Evolutionary conservation across 1,139 yeast genomes (phyloP).

Genomic region (Torulaspora pretoriensis): DNA sequence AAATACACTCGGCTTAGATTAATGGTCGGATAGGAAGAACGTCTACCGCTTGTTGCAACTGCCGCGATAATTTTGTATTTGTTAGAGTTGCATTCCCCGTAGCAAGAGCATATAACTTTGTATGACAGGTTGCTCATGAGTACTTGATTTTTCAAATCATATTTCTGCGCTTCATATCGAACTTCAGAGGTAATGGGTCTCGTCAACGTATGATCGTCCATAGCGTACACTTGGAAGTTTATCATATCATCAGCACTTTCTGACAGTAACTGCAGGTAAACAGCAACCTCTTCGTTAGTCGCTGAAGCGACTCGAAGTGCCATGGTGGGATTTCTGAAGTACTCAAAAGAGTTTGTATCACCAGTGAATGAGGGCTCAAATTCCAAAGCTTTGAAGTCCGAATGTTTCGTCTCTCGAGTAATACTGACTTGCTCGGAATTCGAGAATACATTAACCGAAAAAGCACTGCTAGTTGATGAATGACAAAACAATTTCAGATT

Average conservation of each 20-base stretch:
- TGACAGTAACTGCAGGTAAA: conserved; percentile 46
- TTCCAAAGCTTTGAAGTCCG: background rate
- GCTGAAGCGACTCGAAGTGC: conserved; percentile 32
- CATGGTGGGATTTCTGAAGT: conserved; percentile 62
- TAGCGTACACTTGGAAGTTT: conserved; percentile 36
- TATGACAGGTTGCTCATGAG: conserved; percentile 42
- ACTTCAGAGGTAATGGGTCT: conserved; percentile 37
- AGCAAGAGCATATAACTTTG: conserved; percentile 35
- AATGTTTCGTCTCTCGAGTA: conserved; percentile 26
- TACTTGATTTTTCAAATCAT: conserved; percentile 32
- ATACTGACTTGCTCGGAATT: conserved; percentile 33
- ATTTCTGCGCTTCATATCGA: conserved; percentile 36
- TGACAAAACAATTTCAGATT: conserved; percentile 29
- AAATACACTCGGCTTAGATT: conserved; percentile 12
- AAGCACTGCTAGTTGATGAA: conserved; percentile 23
- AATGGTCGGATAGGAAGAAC: background rate
- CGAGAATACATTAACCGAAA: conserved; percentile 31
- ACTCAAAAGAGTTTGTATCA: conserved; percentile 33
- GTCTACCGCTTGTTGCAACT: background rate
- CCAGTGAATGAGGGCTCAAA: conserved; percentile 1
- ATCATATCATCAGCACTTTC: conserved; percentile 26
- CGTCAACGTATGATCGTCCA: conserved; percentile 32
- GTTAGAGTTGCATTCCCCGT: conserved; percentile 2
- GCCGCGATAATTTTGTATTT: conserved; percentile 14
- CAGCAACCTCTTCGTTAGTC: conserved; percentile 28